Conservation (phyloP, 805 yeast species). For the Monosporozyma siamensis region DNA sequence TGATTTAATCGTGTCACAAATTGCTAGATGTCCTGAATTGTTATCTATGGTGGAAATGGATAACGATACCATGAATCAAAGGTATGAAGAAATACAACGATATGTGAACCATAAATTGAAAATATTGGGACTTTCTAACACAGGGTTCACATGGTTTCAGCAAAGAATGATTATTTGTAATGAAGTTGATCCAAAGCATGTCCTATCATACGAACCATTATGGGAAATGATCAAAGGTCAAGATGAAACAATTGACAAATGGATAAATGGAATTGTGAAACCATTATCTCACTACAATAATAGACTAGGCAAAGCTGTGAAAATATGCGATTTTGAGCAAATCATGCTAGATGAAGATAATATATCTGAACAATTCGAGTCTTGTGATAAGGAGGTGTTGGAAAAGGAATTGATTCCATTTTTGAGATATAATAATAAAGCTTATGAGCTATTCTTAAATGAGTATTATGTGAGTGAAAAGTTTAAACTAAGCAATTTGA, state of each 20-base stretch:
- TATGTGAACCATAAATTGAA: slow-evolving; percentile 12
- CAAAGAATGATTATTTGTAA: slow-evolving; percentile 21
- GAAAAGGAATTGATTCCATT: slow-evolving; percentile 20
- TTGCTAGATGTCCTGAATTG: slow-evolving; percentile 13
- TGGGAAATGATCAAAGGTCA: slow-evolving; percentile 11
- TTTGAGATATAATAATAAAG: slow-evolving; percentile 7
- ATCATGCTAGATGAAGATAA: background rate
- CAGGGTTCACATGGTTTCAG: slow-evolving; percentile 15
- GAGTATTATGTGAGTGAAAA: slow-evolving; percentile 9
- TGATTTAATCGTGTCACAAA: slow-evolving; percentile 23
- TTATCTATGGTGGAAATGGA: slow-evolving; percentile 22
- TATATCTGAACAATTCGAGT: background rate
- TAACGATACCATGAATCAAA: slow-evolving; percentile 8
- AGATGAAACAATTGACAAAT: slow-evolving; percentile 9
- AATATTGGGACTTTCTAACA: slow-evolving; percentile 3
- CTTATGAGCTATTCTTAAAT: slow-evolving; percentile 11
- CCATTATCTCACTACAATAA: slow-evolving; percentile 25
- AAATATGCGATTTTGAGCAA: slow-evolving; percentile 19
- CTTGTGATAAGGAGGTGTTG: slow-evolving; percentile 4
- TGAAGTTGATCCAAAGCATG: slow-evolving; percentile 11
- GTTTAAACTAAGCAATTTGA: slow-evolving; percentile 13
- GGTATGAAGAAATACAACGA: slow-evolving; percentile 9
- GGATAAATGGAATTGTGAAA: slow-evolving; percentile 24
- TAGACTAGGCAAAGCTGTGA: slow-evolving; percentile 8
- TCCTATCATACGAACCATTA: slow-evolving; percentile 17